phyloP scores from a whole-genome alignment of 176 grass and related monocot species.

The Zoysia japonica region DNA sequence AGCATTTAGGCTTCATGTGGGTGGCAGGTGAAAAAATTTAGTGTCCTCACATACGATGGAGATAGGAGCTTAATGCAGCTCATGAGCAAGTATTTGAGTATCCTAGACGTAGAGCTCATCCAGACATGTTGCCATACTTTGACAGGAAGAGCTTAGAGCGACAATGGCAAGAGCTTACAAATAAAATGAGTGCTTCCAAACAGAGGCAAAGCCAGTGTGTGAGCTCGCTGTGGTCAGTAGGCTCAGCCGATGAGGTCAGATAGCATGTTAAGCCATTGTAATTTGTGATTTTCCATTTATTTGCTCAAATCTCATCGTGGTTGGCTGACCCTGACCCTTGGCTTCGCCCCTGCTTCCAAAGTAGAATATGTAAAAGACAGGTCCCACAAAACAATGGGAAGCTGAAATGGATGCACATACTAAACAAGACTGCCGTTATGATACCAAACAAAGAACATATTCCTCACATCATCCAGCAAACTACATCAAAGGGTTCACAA shows the following conservation, averaged over 20 bases:
- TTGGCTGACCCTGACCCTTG: no score
- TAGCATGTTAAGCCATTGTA: no score
- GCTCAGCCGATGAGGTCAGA: no score
- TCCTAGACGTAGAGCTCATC: background rate
- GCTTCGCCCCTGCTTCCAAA: background rate
- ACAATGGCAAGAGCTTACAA: background rate
- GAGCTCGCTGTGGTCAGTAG: no score
- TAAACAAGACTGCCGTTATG: background rate
- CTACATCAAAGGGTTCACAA: constrained; percentile 1
- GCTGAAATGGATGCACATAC: constrained; percentile 17
- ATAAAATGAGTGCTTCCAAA: background rate
- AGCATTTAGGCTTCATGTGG: constrained; percentile 1
- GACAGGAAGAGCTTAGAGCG: constrained; percentile 7
- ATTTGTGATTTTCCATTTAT: no score
- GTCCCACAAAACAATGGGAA: background rate
- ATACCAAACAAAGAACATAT: background rate
- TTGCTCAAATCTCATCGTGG: no score
- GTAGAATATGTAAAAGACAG: constrained; percentile 5
- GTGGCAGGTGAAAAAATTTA: constrained; percentile 2
- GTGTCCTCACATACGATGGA: background rate
- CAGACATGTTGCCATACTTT: constrained; percentile 5
- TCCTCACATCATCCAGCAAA: background rate
- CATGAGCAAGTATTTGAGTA: background rate
- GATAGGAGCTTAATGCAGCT: background rate
- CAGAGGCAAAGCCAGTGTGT: no score